These are phyloP conservation scores for Colletotrichum brevisporum DNA, from an alignment of 2,329 filamentous ascomycete species.

Conservation along the genomic window DNA sequence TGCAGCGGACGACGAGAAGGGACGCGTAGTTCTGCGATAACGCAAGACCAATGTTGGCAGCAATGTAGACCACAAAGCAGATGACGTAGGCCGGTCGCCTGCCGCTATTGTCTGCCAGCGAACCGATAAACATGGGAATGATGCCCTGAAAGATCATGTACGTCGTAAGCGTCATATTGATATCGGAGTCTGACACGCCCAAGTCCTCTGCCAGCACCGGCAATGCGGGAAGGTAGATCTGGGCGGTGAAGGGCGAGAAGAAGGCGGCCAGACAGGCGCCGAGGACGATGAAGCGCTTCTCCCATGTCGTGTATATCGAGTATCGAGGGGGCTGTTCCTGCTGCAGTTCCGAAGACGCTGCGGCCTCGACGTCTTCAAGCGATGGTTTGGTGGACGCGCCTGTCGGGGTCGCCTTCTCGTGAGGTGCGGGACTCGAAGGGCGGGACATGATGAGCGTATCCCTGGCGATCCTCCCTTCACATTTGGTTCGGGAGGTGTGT, in stretches of 20 bases:
- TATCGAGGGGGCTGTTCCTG: conserved; percentile 46
- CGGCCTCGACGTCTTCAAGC: conserved; percentile 27
- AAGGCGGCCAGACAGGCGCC: conserved; percentile 55
- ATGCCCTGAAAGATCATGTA: conserved; percentile 74
- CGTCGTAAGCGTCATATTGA: conserved; percentile 68
- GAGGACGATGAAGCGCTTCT: conserved; percentile 59
- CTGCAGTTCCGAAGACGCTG: conserved; percentile 8
- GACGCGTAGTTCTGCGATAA: conserved; percentile 63
- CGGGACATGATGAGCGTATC: conserved; percentile 19
- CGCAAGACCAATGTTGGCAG: conserved; percentile 63
- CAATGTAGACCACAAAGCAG: conserved; percentile 52
- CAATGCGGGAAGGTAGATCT: conserved; percentile 70
- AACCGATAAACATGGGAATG: conserved; percentile 64
- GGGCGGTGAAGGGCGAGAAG: conserved; percentile 62
- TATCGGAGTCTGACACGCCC: conserved; percentile 55
- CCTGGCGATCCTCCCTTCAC: not conserved
- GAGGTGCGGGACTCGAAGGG: not conserved
- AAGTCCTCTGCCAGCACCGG: conserved; percentile 63
- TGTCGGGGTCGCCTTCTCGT: conserved; percentile 4
- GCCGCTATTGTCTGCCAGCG: conserved; percentile 59
- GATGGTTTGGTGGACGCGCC: conserved; percentile 15
- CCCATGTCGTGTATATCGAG: conserved; percentile 55
- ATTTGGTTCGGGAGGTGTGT: not conserved
- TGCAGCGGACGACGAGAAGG: conserved; percentile 71
- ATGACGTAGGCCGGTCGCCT: conserved; percentile 54